phyloP scores from a whole-genome alignment of 495 filamentous ascomycete genomes.

The Neurospora sp. region DNA sequence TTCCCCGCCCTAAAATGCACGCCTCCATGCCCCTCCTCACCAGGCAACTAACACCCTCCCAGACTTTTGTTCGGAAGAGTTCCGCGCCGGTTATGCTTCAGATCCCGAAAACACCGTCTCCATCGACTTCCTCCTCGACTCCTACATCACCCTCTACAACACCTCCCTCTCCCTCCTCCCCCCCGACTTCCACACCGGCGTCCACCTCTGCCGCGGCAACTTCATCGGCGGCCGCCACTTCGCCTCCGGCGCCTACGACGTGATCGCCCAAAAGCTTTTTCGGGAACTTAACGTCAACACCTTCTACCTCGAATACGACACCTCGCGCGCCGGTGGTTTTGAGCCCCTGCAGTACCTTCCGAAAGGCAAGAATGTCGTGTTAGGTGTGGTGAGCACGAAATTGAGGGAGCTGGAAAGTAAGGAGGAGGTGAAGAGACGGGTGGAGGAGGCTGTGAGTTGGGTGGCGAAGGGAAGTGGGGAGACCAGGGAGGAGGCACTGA shows the following conservation, averaged over 20 bases:
- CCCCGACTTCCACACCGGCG: slow-evolving; percentile 62
- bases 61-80: slow-evolving; percentile 73
- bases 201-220: slow-evolving; percentile 76
- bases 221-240: slow-evolving; percentile 72
- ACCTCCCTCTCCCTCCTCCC: slow-evolving; percentile 54
- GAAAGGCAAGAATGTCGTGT: slow-evolving; percentile 62
- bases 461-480: slow-evolving; percentile 60
- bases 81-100: slow-evolving; percentile 57
- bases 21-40: not conserved
- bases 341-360: slow-evolving; percentile 67
- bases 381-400: slow-evolving; percentile 68
- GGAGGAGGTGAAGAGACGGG: slow-evolving; percentile 59
- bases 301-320: slow-evolving; percentile 82
- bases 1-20: not conserved
- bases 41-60: slow-evolving; percentile 1
- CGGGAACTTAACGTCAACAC: slow-evolving; percentile 63
- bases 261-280: slow-evolving; percentile 73
- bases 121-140: slow-evolving; percentile 55
- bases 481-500: slow-evolving; percentile 53
- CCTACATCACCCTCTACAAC: slow-evolving; percentile 72
- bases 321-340: slow-evolving; percentile 62
- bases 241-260: slow-evolving; percentile 70
- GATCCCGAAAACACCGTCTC: slow-evolving; percentile 45
- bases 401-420: slow-evolving; percentile 63
- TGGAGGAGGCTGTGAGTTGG: slow-evolving; percentile 58